A percentile compares a stretch with the other conserved stretches of the same genome.
phyloP scores from a whole-genome alignment of 2,329 filamentous ascomycete species.

The Calonectria pauciramosa region DNA sequence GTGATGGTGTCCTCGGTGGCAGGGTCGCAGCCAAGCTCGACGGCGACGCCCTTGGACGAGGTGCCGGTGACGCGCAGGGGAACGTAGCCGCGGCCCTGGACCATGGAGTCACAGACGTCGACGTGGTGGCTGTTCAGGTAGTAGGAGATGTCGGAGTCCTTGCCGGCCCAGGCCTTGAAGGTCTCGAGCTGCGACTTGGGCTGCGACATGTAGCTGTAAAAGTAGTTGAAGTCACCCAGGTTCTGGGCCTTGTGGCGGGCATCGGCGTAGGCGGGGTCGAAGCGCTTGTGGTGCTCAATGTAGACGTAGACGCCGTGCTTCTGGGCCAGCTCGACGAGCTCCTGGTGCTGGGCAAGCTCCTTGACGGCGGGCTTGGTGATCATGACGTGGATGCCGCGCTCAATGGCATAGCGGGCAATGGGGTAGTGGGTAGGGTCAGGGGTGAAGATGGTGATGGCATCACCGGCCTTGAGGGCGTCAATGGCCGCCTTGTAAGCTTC shows the following conservation, averaged over 20 bases:
- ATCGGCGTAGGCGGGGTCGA: slow-evolving; percentile 92
- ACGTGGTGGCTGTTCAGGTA: slow-evolving; percentile 97
- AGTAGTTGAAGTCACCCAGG: slow-evolving; percentile 97
- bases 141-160: slow-evolving; percentile 94
- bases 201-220: slow-evolving; percentile 97
- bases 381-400: slow-evolving; percentile 89
- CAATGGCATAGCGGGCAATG: slow-evolving; percentile 92
- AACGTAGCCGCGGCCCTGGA: slow-evolving; percentile 77
- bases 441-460: slow-evolving; percentile 96
- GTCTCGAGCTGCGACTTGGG: slow-evolving; percentile 92
- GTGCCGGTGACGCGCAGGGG: slow-evolving; percentile 85
- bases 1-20: slow-evolving; percentile 95
- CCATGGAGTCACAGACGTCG: slow-evolving; percentile 94
- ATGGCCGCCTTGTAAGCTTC: slow-evolving; percentile 92
- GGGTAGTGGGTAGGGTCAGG: slow-evolving; percentile 93
- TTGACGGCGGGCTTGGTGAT: slow-evolving; percentile 96
- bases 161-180: slow-evolving; percentile 94
- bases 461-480: slow-evolving; percentile 83
- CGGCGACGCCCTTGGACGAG: slow-evolving; percentile 83
- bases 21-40: slow-evolving; percentile 81
- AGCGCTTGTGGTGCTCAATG: slow-evolving; percentile 97
- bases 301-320: slow-evolving; percentile 89
- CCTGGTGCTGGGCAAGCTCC: slow-evolving; percentile 82
- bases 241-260: slow-evolving; percentile 81
- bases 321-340: slow-evolving; percentile 78